A percentile compares a stretch with the other conserved stretches of the same genome.
These are phyloP conservation scores for Basipetospora chlamydospora DNA, from an alignment of 2,329 filamentous ascomycete genomes.

Conservation along the genomic window DNA sequence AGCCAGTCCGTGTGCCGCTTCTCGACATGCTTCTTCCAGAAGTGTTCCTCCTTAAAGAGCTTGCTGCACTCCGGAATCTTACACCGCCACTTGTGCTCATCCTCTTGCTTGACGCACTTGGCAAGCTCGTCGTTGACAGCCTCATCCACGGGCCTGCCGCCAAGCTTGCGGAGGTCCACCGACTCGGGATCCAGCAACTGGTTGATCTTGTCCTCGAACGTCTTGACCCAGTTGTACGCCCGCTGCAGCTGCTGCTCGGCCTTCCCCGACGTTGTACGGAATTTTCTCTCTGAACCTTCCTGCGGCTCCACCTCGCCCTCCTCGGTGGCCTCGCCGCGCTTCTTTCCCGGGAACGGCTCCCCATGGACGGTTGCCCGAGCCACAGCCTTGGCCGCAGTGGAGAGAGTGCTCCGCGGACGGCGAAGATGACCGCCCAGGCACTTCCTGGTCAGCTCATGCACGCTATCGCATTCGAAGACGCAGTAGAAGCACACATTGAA, in stretches of 20 bases:
- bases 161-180: constrained; percentile 77
- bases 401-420: constrained; percentile 74
- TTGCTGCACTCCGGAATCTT: constrained; percentile 94
- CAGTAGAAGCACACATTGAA: constrained; percentile 99
- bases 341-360: constrained; percentile 72
- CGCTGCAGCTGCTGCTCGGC: constrained; percentile 83
- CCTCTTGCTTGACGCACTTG: constrained; percentile 92
- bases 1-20: constrained; percentile 89
- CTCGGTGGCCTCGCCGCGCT: constrained; percentile 49
- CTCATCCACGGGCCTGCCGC: constrained; percentile 75
- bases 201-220: constrained; percentile 90
- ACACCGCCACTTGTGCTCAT: constrained; percentile 92
- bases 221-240: constrained; percentile 97
- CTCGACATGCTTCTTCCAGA: constrained; percentile 96
- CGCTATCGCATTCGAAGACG: constrained; percentile 94
- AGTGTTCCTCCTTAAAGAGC: constrained; percentile 91
- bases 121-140: constrained; percentile 71
- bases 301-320: constrained; percentile 34
- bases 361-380: constrained; percentile 73
- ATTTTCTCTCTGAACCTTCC: constrained; percentile 54
- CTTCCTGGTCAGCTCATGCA: constrained; percentile 89
- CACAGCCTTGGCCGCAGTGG: constrained; percentile 67
- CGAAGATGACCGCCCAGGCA: constrained; percentile 95
- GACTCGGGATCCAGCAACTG: constrained; percentile 85
- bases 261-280: constrained; percentile 55